Evolutionary conservation across 225 moss, liverwort and hornwort species (phyloP), one percentile per base, ranked within the genome.

Genomic region (Physcomitrellopsis africana): DNA sequence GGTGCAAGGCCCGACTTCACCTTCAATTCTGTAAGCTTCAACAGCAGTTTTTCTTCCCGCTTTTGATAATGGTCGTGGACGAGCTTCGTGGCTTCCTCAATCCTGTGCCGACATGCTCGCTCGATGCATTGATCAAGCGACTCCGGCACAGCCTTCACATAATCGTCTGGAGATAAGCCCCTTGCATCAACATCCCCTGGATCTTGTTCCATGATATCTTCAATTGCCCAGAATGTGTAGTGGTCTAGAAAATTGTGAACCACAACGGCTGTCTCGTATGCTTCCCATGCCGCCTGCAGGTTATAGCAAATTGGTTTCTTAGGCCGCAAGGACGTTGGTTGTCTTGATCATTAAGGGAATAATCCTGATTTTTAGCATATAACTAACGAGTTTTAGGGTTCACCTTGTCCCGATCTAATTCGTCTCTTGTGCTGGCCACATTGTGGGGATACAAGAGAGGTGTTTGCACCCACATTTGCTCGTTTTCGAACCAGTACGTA

Each of bases 381-480:
- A 61, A 61, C 1, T 8, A 13, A 17, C 7, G n/a, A 56, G 1
- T 0, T 24, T 43, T 2, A 57, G 43, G 51, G 45, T 18, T 14
- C 60, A 85, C 84, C 84, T 85, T 72, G 19, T 78, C 78, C 17
- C 49, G 80, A 19, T 85, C 85, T 52, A 82, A 62, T 63, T 88
- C 88, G 3, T 18, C 17, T 29, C 79, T 82, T 14, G 73, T 82
- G 78, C 76, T 82, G 1, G 85, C 75, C 44, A 53, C 56, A 17
- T 64, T 69, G 54, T 80, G 75, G 42, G 88, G 85, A 43, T 69
- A 68, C 15, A 78, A 46, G 15, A 83, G 78, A 29, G 88, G 85
- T 26, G 68, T 83, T 79, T 86, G 74, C 83, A 81, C 81, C 81
- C 83, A 79, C 64, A 86, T 60, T 67, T 81, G 81, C 81, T 86